These are phyloP conservation scores for Mercurialis annua DNA, from an alignment of 345 rosid genomes.

Conservation along the genomic window DNA sequence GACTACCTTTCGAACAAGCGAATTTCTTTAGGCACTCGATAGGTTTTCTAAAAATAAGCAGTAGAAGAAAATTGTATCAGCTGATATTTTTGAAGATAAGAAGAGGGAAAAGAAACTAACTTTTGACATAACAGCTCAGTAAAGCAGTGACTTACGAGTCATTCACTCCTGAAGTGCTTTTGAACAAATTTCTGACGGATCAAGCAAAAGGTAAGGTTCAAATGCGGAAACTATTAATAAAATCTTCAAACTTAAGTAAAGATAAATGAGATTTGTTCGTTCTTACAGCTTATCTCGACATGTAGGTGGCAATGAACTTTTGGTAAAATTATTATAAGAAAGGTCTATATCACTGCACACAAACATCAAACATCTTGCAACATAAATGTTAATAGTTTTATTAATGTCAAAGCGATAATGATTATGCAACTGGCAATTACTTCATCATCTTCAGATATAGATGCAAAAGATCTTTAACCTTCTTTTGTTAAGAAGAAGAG, in stretches of 20 bases:
- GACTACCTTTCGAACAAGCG: conserved; percentile 9
- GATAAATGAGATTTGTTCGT: neutral
- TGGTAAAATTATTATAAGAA: conserved; percentile 16
- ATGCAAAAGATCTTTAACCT: too few relatives aligned
- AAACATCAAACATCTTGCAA: neutral
- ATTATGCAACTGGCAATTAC: neutral
- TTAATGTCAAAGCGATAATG: neutral
- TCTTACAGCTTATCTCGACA: conserved; percentile 4
- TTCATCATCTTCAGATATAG: too few relatives aligned
- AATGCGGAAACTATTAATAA: neutral
- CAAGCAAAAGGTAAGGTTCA: neutral
- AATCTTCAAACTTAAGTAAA: neutral
- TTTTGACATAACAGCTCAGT: too few relatives aligned
- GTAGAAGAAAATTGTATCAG: neutral
- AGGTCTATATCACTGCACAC: conserved; percentile 10
- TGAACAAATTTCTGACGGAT: conserved; percentile 11
- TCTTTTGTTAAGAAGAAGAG: too few relatives aligned
- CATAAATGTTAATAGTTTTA: too few relatives aligned
- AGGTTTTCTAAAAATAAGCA: neutral
- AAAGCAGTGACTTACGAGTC: too few relatives aligned
- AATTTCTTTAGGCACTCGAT: neutral
- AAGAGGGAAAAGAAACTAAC: neutral
- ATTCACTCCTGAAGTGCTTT: neutral
- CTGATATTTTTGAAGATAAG: neutral
- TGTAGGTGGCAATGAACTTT: neutral